phyloP scores from a whole-genome alignment of 441 rosid species.

The Populus tomentosa region DNA sequence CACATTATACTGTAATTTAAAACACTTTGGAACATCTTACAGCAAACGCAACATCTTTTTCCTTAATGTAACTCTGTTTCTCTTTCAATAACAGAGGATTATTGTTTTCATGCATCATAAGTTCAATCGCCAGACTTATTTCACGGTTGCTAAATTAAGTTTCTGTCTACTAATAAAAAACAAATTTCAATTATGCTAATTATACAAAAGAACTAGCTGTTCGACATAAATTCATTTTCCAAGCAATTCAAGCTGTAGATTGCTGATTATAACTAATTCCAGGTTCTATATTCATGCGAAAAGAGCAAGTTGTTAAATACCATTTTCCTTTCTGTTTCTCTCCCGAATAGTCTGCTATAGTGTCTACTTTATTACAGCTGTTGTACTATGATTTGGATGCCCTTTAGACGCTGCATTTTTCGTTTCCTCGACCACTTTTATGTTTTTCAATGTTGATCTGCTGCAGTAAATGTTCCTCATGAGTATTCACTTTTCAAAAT shows the following conservation, averaged over 20 bases:
- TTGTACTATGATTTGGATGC: neutral
- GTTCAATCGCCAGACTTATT: neutral
- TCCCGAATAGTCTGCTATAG: neutral
- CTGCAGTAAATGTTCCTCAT: neutral
- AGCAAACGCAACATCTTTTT: conserved; percentile 27
- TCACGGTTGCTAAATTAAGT: neutral
- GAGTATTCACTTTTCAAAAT: neutral
- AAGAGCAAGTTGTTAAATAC: neutral
- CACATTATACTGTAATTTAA: conserved; percentile 31
- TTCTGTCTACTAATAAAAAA: neutral
- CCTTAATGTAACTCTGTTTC: conserved; percentile 13
- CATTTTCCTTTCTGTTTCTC: no score
- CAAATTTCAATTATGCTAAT: neutral
- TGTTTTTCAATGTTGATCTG: neutral
- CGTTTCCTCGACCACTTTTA: neutral
- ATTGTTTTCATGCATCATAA: conserved; percentile 8
- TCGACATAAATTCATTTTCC: neutral
- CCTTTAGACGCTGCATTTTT: no score
- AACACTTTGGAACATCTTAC: conserved; percentile 36
- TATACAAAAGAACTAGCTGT: no score
- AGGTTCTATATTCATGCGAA: neutral
- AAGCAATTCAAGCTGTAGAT: neutral
- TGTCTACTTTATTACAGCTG: neutral
- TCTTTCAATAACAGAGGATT: neutral
- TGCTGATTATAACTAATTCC: neutral